Evolutionary conservation across 2,329 filamentous ascomycete species (phyloP), one percentile per base, ranked within the genome.

Genomic region (Mollisiaceae sp.): DNA sequence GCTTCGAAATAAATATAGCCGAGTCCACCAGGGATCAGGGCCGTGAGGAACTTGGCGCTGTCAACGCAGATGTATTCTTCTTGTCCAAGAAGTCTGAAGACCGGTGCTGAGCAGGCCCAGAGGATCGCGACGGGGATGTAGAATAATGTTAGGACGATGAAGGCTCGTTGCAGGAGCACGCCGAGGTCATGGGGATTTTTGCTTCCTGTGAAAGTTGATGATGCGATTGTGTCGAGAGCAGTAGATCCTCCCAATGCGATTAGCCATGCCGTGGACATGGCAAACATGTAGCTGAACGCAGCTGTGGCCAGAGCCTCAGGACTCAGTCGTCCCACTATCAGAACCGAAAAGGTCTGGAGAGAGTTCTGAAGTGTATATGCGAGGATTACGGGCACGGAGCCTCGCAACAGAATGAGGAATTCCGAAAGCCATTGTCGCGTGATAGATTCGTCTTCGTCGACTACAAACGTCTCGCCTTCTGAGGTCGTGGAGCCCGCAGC

Each of bases 281-380:
- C 93, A 72, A 97, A 97, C 93, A 97, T 97, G 81, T 95, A 94
- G 1, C 91, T 91, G 74, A 97, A 97, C 0, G 93, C 92, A 0
- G 92, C 90, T 0, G 90, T 91, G 0, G 93, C 91, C 8, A 97
- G 80, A 1, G 92, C 88, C 77, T 95, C 90, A 0, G 93, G 89
- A 0, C 91, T 94, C 0, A 93, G 80, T 2, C 91, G 88, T 11
- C 93, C 93, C 2, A 92, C 92, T 43, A 97, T 89, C 55, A 97
- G 80, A 4, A 97, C 91, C 0, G 92, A 95, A 1, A 91, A 76
- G 0, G 93, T 96, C 75, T 97, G 93, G 0, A 97, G 81, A 5
- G 90, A 93, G 76, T 94, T 96, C 67, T 97, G 93, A 5, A 97
- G 82, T 9, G 90, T 90, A 77, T 97, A 97, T 65, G 92, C 92